These are phyloP conservation scores for Flueggea neowawraea DNA, from an alignment of 441 rosid species.

Conservation along the genomic window DNA sequence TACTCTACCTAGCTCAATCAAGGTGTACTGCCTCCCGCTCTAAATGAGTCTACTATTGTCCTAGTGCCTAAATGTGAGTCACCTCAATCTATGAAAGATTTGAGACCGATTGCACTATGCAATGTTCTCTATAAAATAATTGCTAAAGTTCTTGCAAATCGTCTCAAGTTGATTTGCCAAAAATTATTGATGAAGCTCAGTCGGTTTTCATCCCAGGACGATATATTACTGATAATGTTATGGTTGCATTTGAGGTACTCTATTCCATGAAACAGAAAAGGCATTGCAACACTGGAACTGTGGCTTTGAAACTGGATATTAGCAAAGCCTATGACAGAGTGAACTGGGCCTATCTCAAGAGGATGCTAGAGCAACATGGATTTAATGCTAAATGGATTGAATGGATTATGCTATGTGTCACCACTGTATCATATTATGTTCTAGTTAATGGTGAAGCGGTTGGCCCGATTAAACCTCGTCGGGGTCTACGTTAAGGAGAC, in stretches of 20 bases:
- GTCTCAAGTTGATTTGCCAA: background rate
- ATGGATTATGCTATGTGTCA: background rate
- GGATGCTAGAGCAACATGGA: background rate
- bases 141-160: background rate
- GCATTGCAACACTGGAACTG: background rate
- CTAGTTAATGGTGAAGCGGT: background rate
- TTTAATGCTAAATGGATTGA: background rate
- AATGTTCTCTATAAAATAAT: background rate
- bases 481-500: constrained; percentile 1
- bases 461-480: background rate
- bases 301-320: constrained; percentile 2
- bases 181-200: background rate
- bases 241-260: background rate
- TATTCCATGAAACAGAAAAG: background rate
- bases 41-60: no score
- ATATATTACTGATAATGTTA: background rate
- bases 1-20: background rate
- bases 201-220: background rate
- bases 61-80: background rate
- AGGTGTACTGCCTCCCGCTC: background rate
- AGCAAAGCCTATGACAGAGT: constrained; percentile 2
- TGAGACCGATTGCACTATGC: background rate
- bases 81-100: background rate
- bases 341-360: background rate
- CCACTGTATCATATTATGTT: background rate